A percentile compares a stretch with the other conserved stretches of the same genome.
Conservation (phyloP, 257 asterid species). For the Solanum sparsipilum region DNA sequence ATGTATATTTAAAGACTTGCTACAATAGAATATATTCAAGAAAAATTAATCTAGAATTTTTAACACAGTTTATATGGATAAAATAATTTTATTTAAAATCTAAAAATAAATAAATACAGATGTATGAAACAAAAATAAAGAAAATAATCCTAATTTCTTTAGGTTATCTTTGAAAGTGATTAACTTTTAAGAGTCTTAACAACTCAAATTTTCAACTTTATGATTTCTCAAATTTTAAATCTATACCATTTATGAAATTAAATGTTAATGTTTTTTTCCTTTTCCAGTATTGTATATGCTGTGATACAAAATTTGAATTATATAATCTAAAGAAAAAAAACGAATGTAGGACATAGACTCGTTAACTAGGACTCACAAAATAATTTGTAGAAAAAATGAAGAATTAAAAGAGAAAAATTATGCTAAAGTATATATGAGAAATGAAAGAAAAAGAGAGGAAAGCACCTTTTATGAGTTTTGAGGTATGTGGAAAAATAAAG, state of each 20-base stretch:
- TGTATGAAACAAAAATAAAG: not conserved
- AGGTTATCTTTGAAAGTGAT: not conserved
- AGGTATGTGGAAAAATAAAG: not conserved
- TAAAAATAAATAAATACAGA: not conserved
- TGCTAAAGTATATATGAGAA: not conserved
- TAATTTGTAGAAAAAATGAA: not conserved
- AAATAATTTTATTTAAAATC: not conserved
- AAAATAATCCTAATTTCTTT: not conserved
- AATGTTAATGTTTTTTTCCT: not conserved
- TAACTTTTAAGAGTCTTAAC: not conserved
- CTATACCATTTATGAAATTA: not conserved
- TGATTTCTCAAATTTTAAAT: not conserved
- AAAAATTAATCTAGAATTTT: not conserved
- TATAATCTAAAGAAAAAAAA: not conserved
- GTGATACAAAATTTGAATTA: not conserved
- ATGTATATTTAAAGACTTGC: not conserved
- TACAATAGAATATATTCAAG: not conserved
- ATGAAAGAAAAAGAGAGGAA: not conserved
- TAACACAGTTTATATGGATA: not conserved
- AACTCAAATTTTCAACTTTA: not conserved
- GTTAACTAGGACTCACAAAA: not conserved
- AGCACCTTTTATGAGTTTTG: not conserved
- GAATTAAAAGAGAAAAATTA: not conserved
- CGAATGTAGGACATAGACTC: not conserved
- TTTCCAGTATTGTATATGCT: not conserved